Percentiles rank a stretch among this genome's conserved stretches.
Evolutionary conservation across 192 early-diverging fungal species (phyloP).

Genomic region (Coemansia sp.): DNA sequence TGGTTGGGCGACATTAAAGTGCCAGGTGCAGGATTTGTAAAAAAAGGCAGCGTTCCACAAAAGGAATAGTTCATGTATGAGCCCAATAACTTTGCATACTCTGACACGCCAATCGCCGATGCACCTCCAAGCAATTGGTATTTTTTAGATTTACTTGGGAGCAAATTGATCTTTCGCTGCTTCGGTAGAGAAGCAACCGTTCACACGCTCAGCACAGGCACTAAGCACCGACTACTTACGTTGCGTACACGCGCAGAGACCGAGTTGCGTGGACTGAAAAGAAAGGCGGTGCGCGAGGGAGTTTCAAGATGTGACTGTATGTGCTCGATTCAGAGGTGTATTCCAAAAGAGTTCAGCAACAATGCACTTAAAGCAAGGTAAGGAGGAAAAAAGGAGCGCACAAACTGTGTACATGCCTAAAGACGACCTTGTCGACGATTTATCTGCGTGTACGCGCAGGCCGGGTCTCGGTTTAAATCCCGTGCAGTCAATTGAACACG

Average conservation of each 20-base stretch:
- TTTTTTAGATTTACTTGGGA: not conserved
- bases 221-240: not conserved
- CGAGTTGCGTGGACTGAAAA: not conserved
- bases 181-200: not conserved
- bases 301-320: not conserved
- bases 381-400: not conserved
- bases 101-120: not conserved
- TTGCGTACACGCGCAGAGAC: not conserved
- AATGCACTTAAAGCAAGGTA: not conserved
- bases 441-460: not conserved
- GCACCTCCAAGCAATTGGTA: not conserved
- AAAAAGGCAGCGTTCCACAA: not conserved
- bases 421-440: not conserved
- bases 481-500: not conserved
- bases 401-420: not conserved
- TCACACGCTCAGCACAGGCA: not conserved
- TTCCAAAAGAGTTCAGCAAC: not conserved
- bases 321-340: not conserved
- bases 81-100: not conserved
- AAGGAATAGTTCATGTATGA: conserved; percentile 1
- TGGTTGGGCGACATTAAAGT: not conserved
- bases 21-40: not conserved
- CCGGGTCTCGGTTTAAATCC: not conserved
- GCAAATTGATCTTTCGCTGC: not conserved
- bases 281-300: not conserved